These are phyloP conservation scores for Talaromyces sp. DNA, from an alignment of 2,329 filamentous ascomycete genomes.

Conservation along the genomic window DNA sequence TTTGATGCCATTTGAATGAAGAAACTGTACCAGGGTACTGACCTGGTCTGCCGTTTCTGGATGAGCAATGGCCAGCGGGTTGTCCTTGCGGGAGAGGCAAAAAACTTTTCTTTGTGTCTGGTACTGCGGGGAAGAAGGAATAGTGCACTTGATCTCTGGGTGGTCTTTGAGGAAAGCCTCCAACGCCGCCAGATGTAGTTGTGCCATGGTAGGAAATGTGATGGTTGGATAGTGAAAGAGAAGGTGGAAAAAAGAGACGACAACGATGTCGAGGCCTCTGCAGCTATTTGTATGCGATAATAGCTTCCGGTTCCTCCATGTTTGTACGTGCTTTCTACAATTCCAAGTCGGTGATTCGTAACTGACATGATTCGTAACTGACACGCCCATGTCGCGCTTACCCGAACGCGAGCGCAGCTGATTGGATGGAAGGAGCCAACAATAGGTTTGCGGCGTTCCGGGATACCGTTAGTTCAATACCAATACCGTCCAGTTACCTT, in stretches of 20 bases:
- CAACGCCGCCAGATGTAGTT: background rate
- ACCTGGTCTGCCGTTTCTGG: constrained; percentile 23
- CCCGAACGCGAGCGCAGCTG: background rate
- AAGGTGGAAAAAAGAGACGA: background rate
- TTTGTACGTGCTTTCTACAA: background rate
- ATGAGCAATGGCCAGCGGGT: constrained; percentile 19
- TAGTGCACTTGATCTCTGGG: constrained; percentile 5
- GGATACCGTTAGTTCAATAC: too few species aligned
- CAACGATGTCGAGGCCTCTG: too few species aligned
- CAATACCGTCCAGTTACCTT: too few species aligned
- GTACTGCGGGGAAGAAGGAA: constrained; percentile 6
- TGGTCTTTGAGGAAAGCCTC: constrained; percentile 2
- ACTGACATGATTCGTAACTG: too few species aligned
- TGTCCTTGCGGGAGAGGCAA: background rate
- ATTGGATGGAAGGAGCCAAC: background rate
- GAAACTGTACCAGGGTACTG: constrained; percentile 15
- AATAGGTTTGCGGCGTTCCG: too few species aligned
- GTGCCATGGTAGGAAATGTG: background rate
- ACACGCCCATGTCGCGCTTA: background rate
- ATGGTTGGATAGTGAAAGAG: background rate
- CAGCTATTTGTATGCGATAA: background rate
- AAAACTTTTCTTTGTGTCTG: background rate
- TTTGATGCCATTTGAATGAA: constrained; percentile 14
- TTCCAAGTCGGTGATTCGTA: background rate
- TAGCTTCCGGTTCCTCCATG: background rate